phyloP scores from a whole-genome alignment of 148 eudicot genomes.

The Diospyros lotus region DNA sequence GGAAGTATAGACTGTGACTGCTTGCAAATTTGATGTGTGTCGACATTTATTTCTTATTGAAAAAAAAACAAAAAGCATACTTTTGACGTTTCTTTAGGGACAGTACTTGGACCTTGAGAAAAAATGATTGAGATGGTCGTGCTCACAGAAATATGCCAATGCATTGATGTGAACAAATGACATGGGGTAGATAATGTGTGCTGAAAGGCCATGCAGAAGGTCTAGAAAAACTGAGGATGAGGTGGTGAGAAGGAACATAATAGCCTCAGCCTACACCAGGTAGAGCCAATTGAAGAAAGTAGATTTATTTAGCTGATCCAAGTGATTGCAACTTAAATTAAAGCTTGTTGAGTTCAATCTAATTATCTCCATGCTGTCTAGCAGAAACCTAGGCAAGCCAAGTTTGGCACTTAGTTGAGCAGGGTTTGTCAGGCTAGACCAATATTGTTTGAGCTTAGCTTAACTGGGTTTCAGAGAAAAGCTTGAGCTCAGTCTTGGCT shows the following conservation, averaged over 20 bases:
- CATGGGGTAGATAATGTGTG: background rate
- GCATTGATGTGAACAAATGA: background rate
- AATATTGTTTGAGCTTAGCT: no score
- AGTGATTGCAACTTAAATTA: background rate
- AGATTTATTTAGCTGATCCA: background rate
- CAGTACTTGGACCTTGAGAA: no score
- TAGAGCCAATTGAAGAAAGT: slow-evolving; percentile 2
- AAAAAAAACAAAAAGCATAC: background rate
- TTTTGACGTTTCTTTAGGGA: no score
- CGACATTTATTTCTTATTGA: background rate
- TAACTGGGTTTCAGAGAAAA: no score
- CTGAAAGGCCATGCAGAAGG: background rate
- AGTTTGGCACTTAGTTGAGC: no score
- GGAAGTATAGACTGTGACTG: background rate
- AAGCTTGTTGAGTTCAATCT: background rate
- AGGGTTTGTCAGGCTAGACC: no score
- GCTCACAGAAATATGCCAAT: background rate
- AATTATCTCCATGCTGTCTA: background rate
- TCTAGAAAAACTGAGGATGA: background rate
- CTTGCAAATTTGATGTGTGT: background rate
- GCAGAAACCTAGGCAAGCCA: no score
- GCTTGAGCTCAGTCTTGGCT: no score
- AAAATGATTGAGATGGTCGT: background rate
- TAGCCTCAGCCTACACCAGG: background rate
- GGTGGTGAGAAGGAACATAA: background rate